phyloP scores from a whole-genome alignment of 2,329 filamentous ascomycete genomes.

The Mollisiaceae sp. region DNA sequence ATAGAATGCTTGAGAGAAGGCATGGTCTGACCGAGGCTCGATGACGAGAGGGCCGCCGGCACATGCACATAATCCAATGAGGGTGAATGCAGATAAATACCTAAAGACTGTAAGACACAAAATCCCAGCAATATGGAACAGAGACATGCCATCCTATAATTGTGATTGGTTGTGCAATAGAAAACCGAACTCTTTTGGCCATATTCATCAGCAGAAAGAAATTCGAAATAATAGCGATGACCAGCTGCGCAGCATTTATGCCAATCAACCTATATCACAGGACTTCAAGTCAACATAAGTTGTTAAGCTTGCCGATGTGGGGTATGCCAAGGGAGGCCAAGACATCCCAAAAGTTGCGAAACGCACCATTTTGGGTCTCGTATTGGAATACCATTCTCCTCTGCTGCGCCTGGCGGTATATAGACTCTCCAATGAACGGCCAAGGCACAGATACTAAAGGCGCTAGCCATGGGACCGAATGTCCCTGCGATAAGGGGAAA shows the following conservation, averaged over 20 bases:
- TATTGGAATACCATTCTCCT: conserved; percentile 59
- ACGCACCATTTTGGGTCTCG: conserved; percentile 72
- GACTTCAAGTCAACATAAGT: neutral
- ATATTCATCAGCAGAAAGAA: conserved; percentile 86
- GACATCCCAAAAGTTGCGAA: neutral
- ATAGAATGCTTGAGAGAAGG: conserved; percentile 83
- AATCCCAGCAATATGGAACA: neutral
- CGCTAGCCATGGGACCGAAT: conserved; percentile 83
- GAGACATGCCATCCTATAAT: conserved; percentile 73
- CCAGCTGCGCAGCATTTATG: conserved; percentile 79
- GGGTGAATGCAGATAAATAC: conserved; percentile 66
- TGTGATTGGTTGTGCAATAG: conserved; percentile 80
- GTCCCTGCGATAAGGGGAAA: conserved; percentile 84
- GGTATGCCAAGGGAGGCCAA: conserved; percentile 26
- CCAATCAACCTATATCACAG: conserved; percentile 61
- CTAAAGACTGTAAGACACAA: conserved; percentile 33
- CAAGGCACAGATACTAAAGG: conserved; percentile 86
- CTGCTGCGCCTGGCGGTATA: conserved; percentile 54
- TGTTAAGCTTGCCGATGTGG: neutral
- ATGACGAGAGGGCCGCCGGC: conserved; percentile 61
- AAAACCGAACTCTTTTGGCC: conserved; percentile 78
- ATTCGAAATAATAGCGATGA: conserved; percentile 78
- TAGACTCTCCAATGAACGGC: conserved; percentile 77
- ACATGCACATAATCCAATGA: conserved; percentile 70
- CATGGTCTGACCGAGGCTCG: conserved; percentile 57